Base-by-base conservation (phyloP, 176 grass and related monocot genomes). In the Triticum urartu region DNA sequence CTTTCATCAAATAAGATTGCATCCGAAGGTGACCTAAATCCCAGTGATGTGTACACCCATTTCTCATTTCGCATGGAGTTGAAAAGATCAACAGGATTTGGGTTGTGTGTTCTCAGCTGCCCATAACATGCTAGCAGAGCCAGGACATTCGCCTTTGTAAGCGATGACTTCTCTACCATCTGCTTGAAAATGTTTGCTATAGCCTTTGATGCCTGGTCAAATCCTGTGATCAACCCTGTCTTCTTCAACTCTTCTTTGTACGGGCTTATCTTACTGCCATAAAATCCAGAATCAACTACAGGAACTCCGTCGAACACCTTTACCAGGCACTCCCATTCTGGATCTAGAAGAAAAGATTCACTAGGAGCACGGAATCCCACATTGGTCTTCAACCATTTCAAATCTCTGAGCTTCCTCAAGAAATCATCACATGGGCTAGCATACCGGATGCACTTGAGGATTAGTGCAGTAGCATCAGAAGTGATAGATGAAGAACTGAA, bases 371-470 rank as follows among this genome's bases (percentile, higher is more conserved):
- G 35, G 60, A 92, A 86, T 78, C 94, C 94, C 80, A 94, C 48
- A 73, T 78, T 92, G 21, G 94, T 97, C 64, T 87, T 97, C 47
- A 97, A 11, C 83, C 85, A 93, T 76, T 89, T 87, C n/a, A 79
- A 70, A 33, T 67, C 69, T 47, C 42, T 91, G 28, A 90, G 24
- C 76, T 89, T 90, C 6, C 5, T 80, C 43, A 90, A 21, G 67
- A 88, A 90, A 75, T 63, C 77, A 42, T 67, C 77, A 21, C 65
- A 78, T 7, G 61, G 28, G 6, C 8, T 14, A 30, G 25, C 67
- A 78, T 89, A 17, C 7, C 61, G 77, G 40, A 94, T 82, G 13
- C 92, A 97, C 25, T 83, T 75, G 0, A 97, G 84, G 56, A 94
- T 84, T 40, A 97, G 65, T 25, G 90, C 28, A 72, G 84, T 73